Base-by-base conservation (phyloP, 768 basidiomycete species). In the Suillus variegatus region DNA sequence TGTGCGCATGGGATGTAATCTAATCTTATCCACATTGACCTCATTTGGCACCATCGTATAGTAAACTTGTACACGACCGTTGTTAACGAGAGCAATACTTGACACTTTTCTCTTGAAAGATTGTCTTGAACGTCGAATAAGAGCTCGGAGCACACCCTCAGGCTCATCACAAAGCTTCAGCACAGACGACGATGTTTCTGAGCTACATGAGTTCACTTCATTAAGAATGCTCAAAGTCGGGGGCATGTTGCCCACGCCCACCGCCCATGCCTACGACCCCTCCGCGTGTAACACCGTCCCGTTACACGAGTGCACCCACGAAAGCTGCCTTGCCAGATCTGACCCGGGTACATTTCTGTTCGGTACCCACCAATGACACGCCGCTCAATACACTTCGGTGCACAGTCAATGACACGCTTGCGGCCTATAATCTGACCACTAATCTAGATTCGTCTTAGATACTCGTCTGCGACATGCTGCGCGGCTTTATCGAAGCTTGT, bases 191-290 rank as follows among this genome's bases (percentile, higher is more conserved):
- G 70, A 73, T 10, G 70, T 70, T 40, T 72, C 76, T 38, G 77
- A 79, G 7, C 76, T 88, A 1, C 83, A 85, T 72, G 87, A 88
- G 2, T 87, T 87, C 69, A 74, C 81, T 0, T 77, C 78, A 0
- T 88, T 3, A 7, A 18, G 43, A 7, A 18, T 18, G 8, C 43
- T 44, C 43, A 20, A 43, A 20, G 18, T 9, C 7, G 43, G 43
- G 18, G 43, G 18, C 43, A 44, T 7, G 6, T 44, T 18, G 18
- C 43, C 18, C 43, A 43, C 43, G 43, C 41, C 38, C 12, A 40
- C 38, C 13, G 10, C 38, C 38, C 38, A 13, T 40, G 13, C 38
- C 40, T 40, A 40, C 12, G 41, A 18, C 18, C 43, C 43, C 7
- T 44, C 43, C 43, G 18, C 7, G 18, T 44, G 43, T 18, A 20